Percentiles rank a stretch among this genome's conserved stretches.
Evolutionary conservation across 148 eudicot genomes (phyloP).

Genomic region (Polygonum aviculare): DNA sequence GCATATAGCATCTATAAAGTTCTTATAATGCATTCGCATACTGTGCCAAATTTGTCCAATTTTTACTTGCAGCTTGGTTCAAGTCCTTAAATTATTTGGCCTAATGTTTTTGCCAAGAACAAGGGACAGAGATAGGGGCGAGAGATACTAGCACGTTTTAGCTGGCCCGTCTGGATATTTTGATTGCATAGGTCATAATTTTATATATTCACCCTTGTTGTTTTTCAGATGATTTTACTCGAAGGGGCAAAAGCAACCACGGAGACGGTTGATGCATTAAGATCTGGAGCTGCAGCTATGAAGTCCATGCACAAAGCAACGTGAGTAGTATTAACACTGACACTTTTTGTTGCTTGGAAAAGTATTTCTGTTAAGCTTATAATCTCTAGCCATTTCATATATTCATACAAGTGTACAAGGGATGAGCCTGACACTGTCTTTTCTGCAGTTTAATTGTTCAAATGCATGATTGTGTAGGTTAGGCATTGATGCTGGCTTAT

Average conservation of each 20-base stretch:
- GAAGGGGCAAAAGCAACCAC: slow-evolving; percentile 96
- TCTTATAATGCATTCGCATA: background rate
- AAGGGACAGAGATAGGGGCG: background rate
- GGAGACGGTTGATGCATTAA: slow-evolving; percentile 85
- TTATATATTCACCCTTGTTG: background rate
- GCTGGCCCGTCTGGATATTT: background rate
- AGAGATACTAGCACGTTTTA: background rate
- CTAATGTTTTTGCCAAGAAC: background rate
- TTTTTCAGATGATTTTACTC: slow-evolving; percentile 73
- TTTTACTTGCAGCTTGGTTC: background rate
- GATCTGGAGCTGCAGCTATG: slow-evolving; percentile 94
- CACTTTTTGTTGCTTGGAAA: background rate
- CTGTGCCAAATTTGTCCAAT: background rate
- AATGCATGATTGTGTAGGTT: background rate
- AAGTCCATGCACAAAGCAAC: slow-evolving; percentile 93
- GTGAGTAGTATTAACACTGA: slow-evolving; percentile 33
- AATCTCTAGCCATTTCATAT: background rate
- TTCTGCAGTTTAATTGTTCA: background rate
- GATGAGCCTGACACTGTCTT: background rate
- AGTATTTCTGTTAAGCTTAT: background rate
- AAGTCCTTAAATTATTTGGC: background rate
- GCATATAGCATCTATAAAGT: background rate
- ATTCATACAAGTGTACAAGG: background rate
- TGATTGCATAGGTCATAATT: background rate
- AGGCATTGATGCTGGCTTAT: background rate